Conservation (phyloP, 1,284 basidiomycete species). For the Trichosporon coremiiforme region DNA sequence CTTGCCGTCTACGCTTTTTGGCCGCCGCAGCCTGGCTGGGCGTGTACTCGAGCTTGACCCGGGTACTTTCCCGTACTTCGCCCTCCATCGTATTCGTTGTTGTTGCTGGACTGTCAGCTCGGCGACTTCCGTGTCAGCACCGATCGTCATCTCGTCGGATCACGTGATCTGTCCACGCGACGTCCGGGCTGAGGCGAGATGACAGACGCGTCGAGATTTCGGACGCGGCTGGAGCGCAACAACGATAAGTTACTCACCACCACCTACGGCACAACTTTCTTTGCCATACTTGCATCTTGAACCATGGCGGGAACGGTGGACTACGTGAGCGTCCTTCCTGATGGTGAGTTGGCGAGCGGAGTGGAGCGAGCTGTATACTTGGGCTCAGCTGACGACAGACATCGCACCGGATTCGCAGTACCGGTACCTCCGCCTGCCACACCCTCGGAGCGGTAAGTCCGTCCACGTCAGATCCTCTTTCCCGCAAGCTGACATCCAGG, state of each 20-base stretch:
- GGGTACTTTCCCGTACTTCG: neutral
- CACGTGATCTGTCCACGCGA: constrained; percentile 2
- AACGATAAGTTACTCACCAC: neutral
- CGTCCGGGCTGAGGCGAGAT: neutral
- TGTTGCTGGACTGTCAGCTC: neutral
- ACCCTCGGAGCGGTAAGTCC: constrained; percentile 49
- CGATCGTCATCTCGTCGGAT: neutral
- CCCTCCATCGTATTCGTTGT: constrained; percentile 5
- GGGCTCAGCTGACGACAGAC: constrained; percentile 33
- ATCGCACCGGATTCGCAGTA: constrained; percentile 38
- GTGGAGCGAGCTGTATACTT: neutral
- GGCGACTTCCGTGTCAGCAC: neutral
- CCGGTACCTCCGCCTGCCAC: constrained; percentile 49
- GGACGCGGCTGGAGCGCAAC: constrained; percentile 11
- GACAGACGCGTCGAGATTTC: constrained; percentile 25
- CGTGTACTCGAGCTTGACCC: constrained; percentile 17
- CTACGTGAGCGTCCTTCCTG: constrained; percentile 37
- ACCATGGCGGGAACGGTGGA: constrained; percentile 30
- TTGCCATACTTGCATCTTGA: constrained; percentile 7
- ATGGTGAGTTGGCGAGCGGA: constrained; percentile 29
- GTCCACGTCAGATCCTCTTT: neutral
- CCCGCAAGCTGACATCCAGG: constrained; percentile 32
- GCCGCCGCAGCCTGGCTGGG: constrained; percentile 24
- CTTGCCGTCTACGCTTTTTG: constrained; percentile 23
- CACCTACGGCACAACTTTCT: neutral